Evolutionary conservation across 208 protist genomes (phyloP), one percentile per base, ranked within the genome.

Genomic region (Vickermania spadyakhi): DNA sequence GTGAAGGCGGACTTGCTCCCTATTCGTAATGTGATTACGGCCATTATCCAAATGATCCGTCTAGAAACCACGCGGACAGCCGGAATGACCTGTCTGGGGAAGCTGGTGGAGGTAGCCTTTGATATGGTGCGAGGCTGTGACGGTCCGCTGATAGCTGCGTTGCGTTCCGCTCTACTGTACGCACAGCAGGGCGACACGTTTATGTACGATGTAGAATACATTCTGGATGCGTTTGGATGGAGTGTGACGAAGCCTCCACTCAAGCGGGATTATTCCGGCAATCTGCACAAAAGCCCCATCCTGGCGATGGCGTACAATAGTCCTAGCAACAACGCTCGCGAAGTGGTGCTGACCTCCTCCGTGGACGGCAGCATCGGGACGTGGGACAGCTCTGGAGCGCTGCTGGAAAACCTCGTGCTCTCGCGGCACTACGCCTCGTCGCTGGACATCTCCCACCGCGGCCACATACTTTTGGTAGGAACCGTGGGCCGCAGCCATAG

Each of bases 121-220:
- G 80, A 86, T 54, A 53, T 75, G 7, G 55, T 89, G 7, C 61
- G 77, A 2, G 59, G 68, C 52, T 85, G 77, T 31, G 88, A 94
- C 60, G 52, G 56, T n/a, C 52, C 62, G 52, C 72, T 66, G n/a
- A 58, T 91, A 23, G 74, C 75, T 4, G 56, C 68, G 2, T 49
- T 94, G 4, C 75, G 82, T 25, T 45, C 25, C 11, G 74, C 82
- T 22, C 68, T 90, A 18, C 72, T 61, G 13, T 70, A 62, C 41
- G 80, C 76, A 13, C 88, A 91, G 70, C 68, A 84, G 52, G 82
- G 89, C 53, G 84, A 91, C 45, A 71, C 73, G 23, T 94, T 91
- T 55, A 54, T 84, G 22, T 94, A 94, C 67, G 88, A 94, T 56
- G 81, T 91, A 29, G 84, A 94, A 60, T 94, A 94, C 62, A 87